Base-by-base conservation (phyloP, 306 rosid species). In the Rubus idaeus region DNA sequence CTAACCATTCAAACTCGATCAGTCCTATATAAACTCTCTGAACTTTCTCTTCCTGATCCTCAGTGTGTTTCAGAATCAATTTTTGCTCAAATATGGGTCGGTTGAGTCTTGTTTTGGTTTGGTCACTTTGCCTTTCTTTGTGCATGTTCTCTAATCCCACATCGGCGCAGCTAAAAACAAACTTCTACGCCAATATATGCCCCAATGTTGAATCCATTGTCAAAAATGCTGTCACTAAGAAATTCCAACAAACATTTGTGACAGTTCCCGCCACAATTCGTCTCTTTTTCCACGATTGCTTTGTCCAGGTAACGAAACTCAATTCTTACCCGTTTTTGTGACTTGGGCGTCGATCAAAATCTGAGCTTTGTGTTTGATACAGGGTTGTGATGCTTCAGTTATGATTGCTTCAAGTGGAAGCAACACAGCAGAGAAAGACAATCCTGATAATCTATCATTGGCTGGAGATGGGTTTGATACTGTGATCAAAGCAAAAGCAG, bases 381-480 rank as follows among this genome's bases (percentile, higher is more conserved):
- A 92, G 96, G 97, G 96, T 8, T 92, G 97, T 82, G 97, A 92
- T 84, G 93, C 87, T 52, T 92, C 97, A 0, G 77, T 87, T 13
- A 37, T 90, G 40, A 61, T 90, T 30, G 70, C 82, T 42, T 92
- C 97, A 0, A 79, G 84, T 0, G 57, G 73, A 70, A 74, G 81
- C 73, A 90, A 90, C 82, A 73, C 44, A 75, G 97, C 97, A 10
- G 97, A 92, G 89, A 92, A 87, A 79, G 97, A 92, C 75, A 86
- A 90, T 71, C 84, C 93, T 5, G 96, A 90, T 39, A 92, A 92
- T 83, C 89, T 92, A 26, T 92, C 97, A 10, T 63, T 92, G 39
- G 97, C 97, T 0, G 97, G 97, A 78, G 97, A 92, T 75, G 97
- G 97, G 26, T 90, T 92, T 53, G 97, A 92, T 78, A 88, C 97